Base-by-base conservation (phyloP, 2,329 filamentous ascomycete genomes). In the Pseudocercospora eumusae region DNA sequence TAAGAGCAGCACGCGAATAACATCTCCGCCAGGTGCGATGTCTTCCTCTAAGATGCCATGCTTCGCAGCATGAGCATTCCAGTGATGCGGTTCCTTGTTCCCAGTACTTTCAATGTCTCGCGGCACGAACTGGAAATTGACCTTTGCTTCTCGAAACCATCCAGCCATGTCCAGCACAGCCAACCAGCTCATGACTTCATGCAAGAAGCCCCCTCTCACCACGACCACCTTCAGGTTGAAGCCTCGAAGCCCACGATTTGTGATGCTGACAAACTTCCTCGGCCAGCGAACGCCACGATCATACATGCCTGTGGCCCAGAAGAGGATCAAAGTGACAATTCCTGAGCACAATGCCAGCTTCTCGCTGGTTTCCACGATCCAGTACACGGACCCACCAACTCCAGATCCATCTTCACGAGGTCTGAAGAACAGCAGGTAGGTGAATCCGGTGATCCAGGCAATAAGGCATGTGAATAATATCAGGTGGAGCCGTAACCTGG, bases 161-260 rank as follows among this genome's bases (percentile, higher is more conserved):
- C 73, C 71, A 10, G 67, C 64, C 11, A 70, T 71, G 55, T 73
- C 71, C n/a, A 75, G 64, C 55, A 75, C 56, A 2, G 67, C 68
- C 4, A 75, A 55, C 64, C 73, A 76, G 18, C 72, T 91, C 68
- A 96, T 79, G 25, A 89, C 75, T 74, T 97, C 93, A 63, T 86
- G 86, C 84, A 88, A 92, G 86, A 91, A 92, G 0, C 90, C 84
- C 11, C 91, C 87, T 71, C 90, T 87, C 59, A 96, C 89, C 60
- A 98, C 84, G 58, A 99, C 92, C 53, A 99, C 88, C 79, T 99
- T 98, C 78, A 92, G 91, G 77, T 99, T 99, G 84, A 98, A 96
- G 59, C 86, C 89, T 64, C 95, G 85, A 66, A 99, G 81, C 11
- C 95, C 95, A 59, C 95, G 84, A 75, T 99, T 99, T 42, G 93